Base-by-base conservation (phyloP, 2,329 filamentous ascomycete species). In the Aspergillus sp. region DNA sequence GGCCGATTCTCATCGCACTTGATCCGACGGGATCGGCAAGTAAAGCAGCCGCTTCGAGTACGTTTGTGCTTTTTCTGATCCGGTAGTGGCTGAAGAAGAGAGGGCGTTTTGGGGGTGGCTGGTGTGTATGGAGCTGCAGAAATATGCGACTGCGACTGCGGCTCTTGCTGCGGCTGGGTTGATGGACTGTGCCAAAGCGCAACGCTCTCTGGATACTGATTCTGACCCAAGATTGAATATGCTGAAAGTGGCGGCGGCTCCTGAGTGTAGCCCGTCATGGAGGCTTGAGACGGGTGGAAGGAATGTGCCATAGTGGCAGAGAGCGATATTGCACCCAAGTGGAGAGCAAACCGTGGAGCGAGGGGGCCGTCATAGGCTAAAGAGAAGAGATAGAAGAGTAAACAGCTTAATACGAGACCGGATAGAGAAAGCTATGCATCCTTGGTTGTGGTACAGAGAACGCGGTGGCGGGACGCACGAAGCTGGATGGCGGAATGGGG, bases 1-100 rank as follows among this genome's bases (percentile, higher is more conserved):
- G 95, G 95, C 66, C 88, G 90, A 21, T 81, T 84, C 76, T 99
- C 95, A 72, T 98, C 95, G 73, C 95, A 99, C 90, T 88, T 98
- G 52, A 98, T 93, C 73, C 95, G 86, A 64, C 95, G 85, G 67
- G 88, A 88, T 58, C 95, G 85, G 75, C 95, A 99, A 47, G 93
- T 98, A 71, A 85, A 97, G 77, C 95, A 99, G 27, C 95, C 95
- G 62, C 92, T 97, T 66, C 95, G 84, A 44, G 95, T 98, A 65
- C 95, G 87, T 61, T 93, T 89, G 73, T 98, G 93, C 76, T 98
- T 98, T 65, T 96, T 89, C 69, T 90, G 88, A 61, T 96, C 90
- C 27, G 72, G 52, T 55, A 66, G 54, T 46, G 68, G 66, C 56
- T 72, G 72, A 23, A 73, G 59, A 39, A 68, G 55, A 21, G 72